A percentile compares a stretch with the other conserved stretches of the same genome.
These are phyloP conservation scores for Avena eriantha DNA, from an alignment of 176 grass and related monocot genomes.

Conservation along the genomic window DNA sequence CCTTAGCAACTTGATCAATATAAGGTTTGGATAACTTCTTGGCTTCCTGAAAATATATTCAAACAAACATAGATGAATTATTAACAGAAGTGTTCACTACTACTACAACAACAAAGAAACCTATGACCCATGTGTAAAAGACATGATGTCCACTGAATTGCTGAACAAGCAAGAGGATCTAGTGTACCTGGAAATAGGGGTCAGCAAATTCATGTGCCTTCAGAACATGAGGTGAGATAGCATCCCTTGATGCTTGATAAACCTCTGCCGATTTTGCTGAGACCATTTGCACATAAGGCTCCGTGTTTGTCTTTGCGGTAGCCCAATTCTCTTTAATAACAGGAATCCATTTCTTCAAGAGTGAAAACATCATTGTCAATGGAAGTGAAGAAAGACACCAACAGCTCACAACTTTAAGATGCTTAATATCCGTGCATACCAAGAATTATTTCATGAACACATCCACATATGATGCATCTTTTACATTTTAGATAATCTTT, in stretches of 20 bases:
- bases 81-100: not conserved
- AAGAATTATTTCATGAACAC: not conserved
- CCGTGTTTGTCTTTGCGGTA: slow-evolving; percentile 46
- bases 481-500: slow-evolving; percentile 21
- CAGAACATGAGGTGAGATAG: slow-evolving; percentile 57
- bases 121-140: not conserved
- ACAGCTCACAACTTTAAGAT: slow-evolving; percentile 19
- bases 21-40: slow-evolving; percentile 87
- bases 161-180: not conserved
- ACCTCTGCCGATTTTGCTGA: slow-evolving; percentile 66
- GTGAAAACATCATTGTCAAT: slow-evolving; percentile 38
- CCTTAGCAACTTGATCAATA: slow-evolving; percentile 71
- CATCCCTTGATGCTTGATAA: slow-evolving; percentile 71
- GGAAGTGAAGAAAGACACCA: slow-evolving; percentile 28
- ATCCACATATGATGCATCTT: not conserved
- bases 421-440: not conserved
- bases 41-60: slow-evolving; percentile 58
- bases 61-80: not conserved
- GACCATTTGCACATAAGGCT: slow-evolving; percentile 67
- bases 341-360: slow-evolving; percentile 78
- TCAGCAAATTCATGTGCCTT: slow-evolving; percentile 63
- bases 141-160: no score
- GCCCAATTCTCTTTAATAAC: slow-evolving; percentile 65
- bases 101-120: not conserved
- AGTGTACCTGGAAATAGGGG: slow-evolving; percentile 81